Base-by-base conservation (phyloP, 345 rosid species). In the Euphorbia pulcherrima region DNA sequence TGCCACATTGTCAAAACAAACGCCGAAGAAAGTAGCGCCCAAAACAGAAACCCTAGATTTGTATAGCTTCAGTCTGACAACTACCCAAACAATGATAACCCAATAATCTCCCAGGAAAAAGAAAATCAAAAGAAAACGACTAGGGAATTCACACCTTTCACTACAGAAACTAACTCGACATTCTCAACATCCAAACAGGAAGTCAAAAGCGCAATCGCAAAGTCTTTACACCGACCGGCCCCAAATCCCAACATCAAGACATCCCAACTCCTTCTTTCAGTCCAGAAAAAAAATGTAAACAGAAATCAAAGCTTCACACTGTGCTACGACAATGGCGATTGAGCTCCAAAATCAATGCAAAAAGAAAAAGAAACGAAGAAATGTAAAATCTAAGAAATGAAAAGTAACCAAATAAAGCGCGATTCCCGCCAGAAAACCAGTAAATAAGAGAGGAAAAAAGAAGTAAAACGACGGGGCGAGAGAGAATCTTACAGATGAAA, bases 351-450 rank as follows among this genome's bases (percentile, higher is more conserved):
- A 2, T 10, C 48, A 12, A 21, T 23, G 8, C 7, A 62, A 39
- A 11, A n/a, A 8, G 23, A 21, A 18, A 37, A 37, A 10, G 6
- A 37, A 35, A 18, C 4, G 8, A 16, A 33, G 3, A 21, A 39
- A 4, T 9, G 21, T 1, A 62, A 23, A 20, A 21, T 62, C 1
- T 10, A 13, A 41, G 8, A 62, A 16, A 41, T 39, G 29, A 21
- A 40, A 62, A 39, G 21, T 47, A 8, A 62, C 16, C 1, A n/a
- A 18, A 21, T 53, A 24, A 39, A 41, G 58, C 29, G 21, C 26
- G 71, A 44, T 68, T 68, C 71, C 71, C 71, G 71, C 71, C 71
- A 44, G 33, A 68, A 57, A 3, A 2, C 16, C 16, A 39, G 18
- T 11, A 56, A 24, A 1, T 27, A 29, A 13, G 35, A 48, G n/a